A percentile compares a stretch with the other conserved stretches of the same genome.
phyloP scores from a whole-genome alignment of 1,284 basidiomycete species.

The Irpex sp. region DNA sequence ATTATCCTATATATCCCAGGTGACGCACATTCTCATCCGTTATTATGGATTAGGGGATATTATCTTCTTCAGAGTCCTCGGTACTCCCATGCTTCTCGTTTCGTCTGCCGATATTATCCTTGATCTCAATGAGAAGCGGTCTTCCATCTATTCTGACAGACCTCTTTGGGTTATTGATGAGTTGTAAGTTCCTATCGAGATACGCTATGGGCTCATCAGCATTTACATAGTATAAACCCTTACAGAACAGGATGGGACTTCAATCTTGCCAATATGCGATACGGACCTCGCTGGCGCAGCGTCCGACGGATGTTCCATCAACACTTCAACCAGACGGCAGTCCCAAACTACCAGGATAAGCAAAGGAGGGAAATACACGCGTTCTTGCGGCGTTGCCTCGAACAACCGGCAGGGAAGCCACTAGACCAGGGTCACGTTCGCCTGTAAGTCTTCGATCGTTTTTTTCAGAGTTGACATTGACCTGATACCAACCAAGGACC shows the following conservation, averaged over 20 bases:
- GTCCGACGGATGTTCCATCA: constrained; percentile 22
- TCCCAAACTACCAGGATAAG: constrained; percentile 12
- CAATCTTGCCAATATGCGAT: constrained; percentile 28
- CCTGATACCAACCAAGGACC: background rate
- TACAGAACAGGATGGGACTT: constrained; percentile 24
- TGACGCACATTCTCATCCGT: background rate
- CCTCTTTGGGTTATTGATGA: background rate
- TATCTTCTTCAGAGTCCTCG: background rate
- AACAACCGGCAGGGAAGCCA: constrained; percentile 1
- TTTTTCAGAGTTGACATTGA: background rate
- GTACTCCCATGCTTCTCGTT: background rate
- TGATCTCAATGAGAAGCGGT: constrained; percentile 12
- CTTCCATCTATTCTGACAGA: constrained; percentile 12
- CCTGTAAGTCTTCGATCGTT: background rate
- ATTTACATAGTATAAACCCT: background rate
- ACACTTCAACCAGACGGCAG: constrained; percentile 13
- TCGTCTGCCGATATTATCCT: background rate
- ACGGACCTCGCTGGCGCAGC: constrained; percentile 29
- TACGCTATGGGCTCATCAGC: background rate
- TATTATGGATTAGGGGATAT: background rate
- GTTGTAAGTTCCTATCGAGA: background rate
- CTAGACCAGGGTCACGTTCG: background rate
- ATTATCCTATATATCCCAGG: background rate
- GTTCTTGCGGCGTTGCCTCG: constrained; percentile 18
- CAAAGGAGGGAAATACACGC: constrained; percentile 17